A percentile compares a stretch with the other conserved stretches of the same genome.
These are phyloP conservation scores for Leptoxyphium fumago DNA, from an alignment of 2,329 filamentous ascomycete genomes.

Conservation along the genomic window DNA sequence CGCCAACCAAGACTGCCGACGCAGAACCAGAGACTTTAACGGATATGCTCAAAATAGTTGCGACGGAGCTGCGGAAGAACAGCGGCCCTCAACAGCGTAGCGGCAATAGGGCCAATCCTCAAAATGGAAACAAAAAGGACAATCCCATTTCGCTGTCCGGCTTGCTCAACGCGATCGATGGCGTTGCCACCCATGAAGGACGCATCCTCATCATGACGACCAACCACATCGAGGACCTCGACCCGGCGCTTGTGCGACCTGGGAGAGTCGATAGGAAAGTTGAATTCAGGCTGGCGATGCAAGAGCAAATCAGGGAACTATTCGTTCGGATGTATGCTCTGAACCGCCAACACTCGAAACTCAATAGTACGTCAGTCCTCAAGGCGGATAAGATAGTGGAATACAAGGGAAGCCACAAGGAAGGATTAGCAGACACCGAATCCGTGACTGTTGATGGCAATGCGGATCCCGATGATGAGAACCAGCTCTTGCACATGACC, in stretches of 20 bases:
- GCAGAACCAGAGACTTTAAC: conserved; percentile 6
- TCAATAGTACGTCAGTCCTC: background rate
- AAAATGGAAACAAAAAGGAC: conserved; percentile 5
- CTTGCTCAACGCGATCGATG: conserved; percentile 71
- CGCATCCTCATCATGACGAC: conserved; percentile 72
- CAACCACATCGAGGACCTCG: conserved; percentile 58
- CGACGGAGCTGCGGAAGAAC: conserved; percentile 12
- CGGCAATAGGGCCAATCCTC: background rate
- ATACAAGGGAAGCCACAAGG: background rate
- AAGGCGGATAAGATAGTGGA: background rate
- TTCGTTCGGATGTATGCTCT: conserved; percentile 25
- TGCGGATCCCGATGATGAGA: conserved; percentile 1
- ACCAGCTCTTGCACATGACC: conserved; percentile 4
- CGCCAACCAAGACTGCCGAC: conserved; percentile 1
- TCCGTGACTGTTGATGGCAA: background rate
- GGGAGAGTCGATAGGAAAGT: conserved; percentile 57
- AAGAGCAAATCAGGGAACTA: conserved; percentile 26
- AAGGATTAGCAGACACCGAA: background rate
- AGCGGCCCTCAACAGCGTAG: background rate
- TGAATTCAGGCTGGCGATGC: conserved; percentile 37
- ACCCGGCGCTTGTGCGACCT: conserved; percentile 51
- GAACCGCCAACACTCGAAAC: conserved; percentile 7
- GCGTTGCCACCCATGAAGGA: conserved; percentile 65
- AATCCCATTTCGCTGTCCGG: conserved; percentile 61
- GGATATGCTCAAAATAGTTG: conserved; percentile 16